phyloP scores from a whole-genome alignment of 1,139 yeast species.

The Lodderomyces oxycetoniae region DNA sequence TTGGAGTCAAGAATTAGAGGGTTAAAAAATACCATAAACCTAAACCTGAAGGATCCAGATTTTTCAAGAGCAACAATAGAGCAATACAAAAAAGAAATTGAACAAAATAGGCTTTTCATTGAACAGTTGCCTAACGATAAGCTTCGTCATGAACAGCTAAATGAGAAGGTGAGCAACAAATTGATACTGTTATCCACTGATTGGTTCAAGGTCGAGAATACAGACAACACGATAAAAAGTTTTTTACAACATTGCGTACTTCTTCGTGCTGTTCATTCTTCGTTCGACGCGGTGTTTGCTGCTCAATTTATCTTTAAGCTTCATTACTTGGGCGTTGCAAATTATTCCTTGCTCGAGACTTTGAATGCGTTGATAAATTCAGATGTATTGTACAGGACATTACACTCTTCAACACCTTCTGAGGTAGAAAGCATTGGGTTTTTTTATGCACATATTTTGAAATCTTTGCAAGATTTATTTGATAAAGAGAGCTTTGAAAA shows the following conservation, averaged over 20 bases:
- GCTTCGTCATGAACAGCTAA: slow-evolving; percentile 29
- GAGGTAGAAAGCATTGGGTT: slow-evolving; percentile 85
- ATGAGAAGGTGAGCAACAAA: slow-evolving; percentile 12
- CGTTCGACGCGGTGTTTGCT: slow-evolving; percentile 76
- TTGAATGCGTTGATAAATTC: slow-evolving; percentile 49
- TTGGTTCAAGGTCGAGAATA: slow-evolving; percentile 23
- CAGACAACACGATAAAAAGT: slow-evolving; percentile 11
- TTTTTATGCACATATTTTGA: slow-evolving; percentile 58
- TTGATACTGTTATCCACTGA: slow-evolving; percentile 16
- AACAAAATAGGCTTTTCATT: slow-evolving; percentile 21
- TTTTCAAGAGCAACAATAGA: slow-evolving; percentile 23
- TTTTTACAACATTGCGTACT: slow-evolving; percentile 64
- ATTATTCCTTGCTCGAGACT: slow-evolving; percentile 41
- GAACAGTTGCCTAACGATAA: slow-evolving; percentile 25
- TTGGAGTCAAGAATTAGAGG: slow-evolving; percentile 32
- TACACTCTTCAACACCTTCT: slow-evolving; percentile 66
- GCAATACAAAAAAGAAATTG: slow-evolving; percentile 26
- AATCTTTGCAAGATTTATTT: slow-evolving; percentile 42
- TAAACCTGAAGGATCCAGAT: slow-evolving; percentile 28
- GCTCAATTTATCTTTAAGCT: slow-evolving; percentile 57
- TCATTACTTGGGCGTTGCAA: slow-evolving; percentile 38
- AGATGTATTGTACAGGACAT: slow-evolving; percentile 51
- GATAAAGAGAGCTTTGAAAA: slow-evolving; percentile 18
- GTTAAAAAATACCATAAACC: slow-evolving; percentile 27
- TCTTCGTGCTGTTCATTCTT: slow-evolving; percentile 76